Base-by-base conservation (phyloP, 225 moss, liverwort and hornwort species). In the Ulota crispa region DNA sequence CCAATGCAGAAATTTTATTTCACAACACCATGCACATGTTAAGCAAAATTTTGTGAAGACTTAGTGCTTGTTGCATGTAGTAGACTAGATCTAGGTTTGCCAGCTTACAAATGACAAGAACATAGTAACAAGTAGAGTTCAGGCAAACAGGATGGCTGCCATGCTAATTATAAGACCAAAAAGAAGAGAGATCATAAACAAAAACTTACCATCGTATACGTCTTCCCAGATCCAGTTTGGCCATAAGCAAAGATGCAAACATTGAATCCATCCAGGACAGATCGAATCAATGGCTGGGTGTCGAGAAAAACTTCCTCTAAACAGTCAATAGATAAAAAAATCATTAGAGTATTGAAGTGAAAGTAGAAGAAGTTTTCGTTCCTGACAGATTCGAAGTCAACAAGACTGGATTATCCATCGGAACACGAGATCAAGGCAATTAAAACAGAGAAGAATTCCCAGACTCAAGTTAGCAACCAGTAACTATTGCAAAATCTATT, bases 171-270 rank as follows among this genome's bases (percentile, higher is more conserved):
- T 43, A 16, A 74, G 14, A 26, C 36, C 43, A 57, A 8, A 65
- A 41, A 76, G n/a, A 63, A 43, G 32, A 73, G 14, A 24, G 39
- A 60, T 26, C 20, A 32, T 23, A 55, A 60, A 14, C 60, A 68
- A 80, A 14, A 64, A 69, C 13, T 78, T 83, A 92, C 91, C 96
- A 95, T 95, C 31, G 96, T 97, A 77, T 82, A 95, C 2, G 96
- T 97, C 87, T 97, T 97, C 14, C 96, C 96, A 73, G 91, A 90
- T 68, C 96, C 96, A 52, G 96, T 97, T 82, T 97, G 96, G 20
- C 96, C 95, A 45, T 97, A 97, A 34, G 96, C 96, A 78, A 97
- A 97, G 82, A 97, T 97, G 92, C 96, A 97, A 26, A 97, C 96
- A 69, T 97, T 95, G 67, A 91, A 97, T 66, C 95, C 96, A 89